phyloP scores from a whole-genome alignment of 345 rosid genomes.

The Melastoma malabathricum region DNA sequence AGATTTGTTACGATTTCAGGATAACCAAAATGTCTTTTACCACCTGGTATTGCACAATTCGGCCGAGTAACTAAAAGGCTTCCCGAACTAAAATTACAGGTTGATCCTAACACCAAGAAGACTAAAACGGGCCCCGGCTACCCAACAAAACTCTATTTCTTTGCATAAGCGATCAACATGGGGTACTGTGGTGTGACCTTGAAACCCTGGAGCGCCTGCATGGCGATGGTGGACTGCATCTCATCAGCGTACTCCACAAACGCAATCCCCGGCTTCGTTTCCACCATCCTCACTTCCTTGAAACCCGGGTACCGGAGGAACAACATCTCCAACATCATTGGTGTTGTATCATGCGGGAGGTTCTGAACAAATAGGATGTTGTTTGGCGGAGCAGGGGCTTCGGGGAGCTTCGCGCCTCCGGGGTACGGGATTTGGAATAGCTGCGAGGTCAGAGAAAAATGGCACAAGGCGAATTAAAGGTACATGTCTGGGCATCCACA shows the following conservation, averaged over 20 bases:
- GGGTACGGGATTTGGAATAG: slow-evolving; percentile 78
- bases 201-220: slow-evolving; percentile 77
- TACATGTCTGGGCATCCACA: no score
- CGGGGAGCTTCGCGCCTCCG: slow-evolving; percentile 63
- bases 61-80: no score
- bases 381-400: slow-evolving; percentile 89
- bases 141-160: slow-evolving; percentile 46
- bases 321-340: slow-evolving; percentile 68
- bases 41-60: no score
- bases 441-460: slow-evolving; percentile 25
- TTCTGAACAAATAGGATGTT: slow-evolving; percentile 87
- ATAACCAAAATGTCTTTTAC: no score
- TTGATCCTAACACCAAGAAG: no score
- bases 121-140: not conserved
- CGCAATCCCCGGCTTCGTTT: slow-evolving; percentile 95
- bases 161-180: slow-evolving; percentile 80
- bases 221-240: slow-evolving; percentile 74
- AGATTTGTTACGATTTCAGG: no score
- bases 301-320: slow-evolving; percentile 67
- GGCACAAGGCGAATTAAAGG: not conserved
- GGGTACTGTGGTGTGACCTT: slow-evolving; percentile 56
- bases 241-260: slow-evolving; percentile 84
- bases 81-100: no score
- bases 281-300: slow-evolving; percentile 95
- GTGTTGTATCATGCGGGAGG: slow-evolving; percentile 74